Conservation (phyloP, 179 eudicot genomes). For the Spergularia azorica region DNA sequence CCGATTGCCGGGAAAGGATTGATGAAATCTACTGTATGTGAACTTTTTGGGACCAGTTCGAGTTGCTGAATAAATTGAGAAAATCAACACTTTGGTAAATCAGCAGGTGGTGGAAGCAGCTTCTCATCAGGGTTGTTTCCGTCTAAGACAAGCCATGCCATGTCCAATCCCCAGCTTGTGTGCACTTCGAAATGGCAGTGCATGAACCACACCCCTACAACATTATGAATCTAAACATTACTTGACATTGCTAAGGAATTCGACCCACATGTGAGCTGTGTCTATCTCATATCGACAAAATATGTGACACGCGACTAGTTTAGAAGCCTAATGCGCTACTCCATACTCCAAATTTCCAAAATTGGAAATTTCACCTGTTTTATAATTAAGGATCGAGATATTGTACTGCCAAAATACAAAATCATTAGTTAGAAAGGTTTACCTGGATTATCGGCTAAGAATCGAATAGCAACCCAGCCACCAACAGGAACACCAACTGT, state of each 20-base stretch:
- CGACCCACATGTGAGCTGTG: no score
- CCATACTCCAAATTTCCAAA: no score
- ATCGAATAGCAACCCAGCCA: slow-evolving; percentile 65
- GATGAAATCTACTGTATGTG: no score
- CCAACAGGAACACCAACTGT: slow-evolving; percentile 62
- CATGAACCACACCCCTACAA: slow-evolving; percentile 59
- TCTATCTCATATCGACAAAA: neutral
- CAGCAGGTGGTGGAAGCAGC: slow-evolving; percentile 63
- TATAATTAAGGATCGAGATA: neutral
- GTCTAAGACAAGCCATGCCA: slow-evolving; percentile 65
- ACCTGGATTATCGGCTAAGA: slow-evolving; percentile 64
- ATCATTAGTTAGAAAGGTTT: neutral
- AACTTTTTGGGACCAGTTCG: no score
- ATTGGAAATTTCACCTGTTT: neutral
- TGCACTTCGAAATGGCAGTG: slow-evolving; percentile 72
- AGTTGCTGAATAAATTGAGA: neutral
- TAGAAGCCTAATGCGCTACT: neutral
- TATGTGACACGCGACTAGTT: neutral
- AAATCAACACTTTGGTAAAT: slow-evolving; percentile 53
- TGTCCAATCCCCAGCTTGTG: slow-evolving; percentile 70
- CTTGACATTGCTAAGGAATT: no score
- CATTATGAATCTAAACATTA: neutral
- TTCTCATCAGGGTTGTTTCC: slow-evolving; percentile 50
- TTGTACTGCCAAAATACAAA: neutral
- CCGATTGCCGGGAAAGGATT: no score